Conservation (phyloP, 768 basidiomycete genomes). For the Hericium coralloides region DNA sequence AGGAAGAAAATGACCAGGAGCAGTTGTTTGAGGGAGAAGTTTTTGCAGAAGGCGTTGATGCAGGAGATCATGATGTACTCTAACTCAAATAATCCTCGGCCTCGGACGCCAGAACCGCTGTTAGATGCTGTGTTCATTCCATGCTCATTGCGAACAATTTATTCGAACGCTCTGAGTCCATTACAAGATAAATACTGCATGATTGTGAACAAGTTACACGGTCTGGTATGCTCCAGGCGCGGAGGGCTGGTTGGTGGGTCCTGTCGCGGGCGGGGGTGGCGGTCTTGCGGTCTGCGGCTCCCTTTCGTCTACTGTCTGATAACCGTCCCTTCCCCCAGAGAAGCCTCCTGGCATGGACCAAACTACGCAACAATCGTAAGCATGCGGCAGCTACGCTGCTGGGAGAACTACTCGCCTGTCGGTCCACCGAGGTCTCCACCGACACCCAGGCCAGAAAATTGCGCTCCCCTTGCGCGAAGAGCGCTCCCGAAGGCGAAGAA, state of each 20-base stretch:
- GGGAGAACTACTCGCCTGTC: slow-evolving; percentile 21
- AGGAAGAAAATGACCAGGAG: no score
- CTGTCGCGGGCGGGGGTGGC: slow-evolving; percentile 15
- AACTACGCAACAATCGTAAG: slow-evolving; percentile 17
- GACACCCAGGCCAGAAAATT: slow-evolving; percentile 24
- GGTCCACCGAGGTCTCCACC: slow-evolving; percentile 25
- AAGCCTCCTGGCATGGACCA: slow-evolving; percentile 39
- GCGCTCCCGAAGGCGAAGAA: slow-evolving; percentile 24
- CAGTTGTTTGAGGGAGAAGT: no score
- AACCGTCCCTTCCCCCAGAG: slow-evolving; percentile 25
- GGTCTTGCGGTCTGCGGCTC: slow-evolving; percentile 16
- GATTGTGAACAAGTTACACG: slow-evolving; percentile 15
- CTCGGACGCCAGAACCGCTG: no score
- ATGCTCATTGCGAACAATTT: no score
- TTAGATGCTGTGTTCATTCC: no score
- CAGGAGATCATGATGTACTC: no score
- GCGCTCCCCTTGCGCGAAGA: slow-evolving; percentile 27
- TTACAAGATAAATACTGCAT: neutral
- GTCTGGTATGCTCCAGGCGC: slow-evolving; percentile 26
- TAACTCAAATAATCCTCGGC: no score
- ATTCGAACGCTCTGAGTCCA: neutral
- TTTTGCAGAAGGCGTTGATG: no score
- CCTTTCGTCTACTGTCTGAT: slow-evolving; percentile 28
- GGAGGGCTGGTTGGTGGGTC: slow-evolving; percentile 11
- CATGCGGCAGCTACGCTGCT: neutral